Base-by-base conservation (phyloP, 805 yeast genomes). In the Nakazawaea peltata region DNA sequence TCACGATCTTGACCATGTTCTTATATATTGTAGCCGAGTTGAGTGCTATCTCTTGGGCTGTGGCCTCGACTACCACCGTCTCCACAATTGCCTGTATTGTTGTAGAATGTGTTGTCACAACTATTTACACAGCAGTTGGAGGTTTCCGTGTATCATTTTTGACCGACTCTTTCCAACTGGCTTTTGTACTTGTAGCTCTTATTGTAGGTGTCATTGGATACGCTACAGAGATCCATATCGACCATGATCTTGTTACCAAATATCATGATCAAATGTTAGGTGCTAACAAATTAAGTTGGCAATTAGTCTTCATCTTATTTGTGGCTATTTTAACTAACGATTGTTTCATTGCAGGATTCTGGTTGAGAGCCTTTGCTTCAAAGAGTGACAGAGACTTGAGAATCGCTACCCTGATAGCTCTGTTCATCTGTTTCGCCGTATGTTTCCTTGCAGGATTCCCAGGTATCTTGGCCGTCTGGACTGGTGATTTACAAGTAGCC, bases 351-450 rank as follows among this genome's bases (percentile, higher is more conserved):
- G 73, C 94, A 22, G 95, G 95, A 0, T 87, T 88, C 55, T 88
- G 97, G 97, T 62, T 88, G 41, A 69, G 97, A 50, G 84, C 97
- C 1, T 88, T 88, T 63, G 95, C 97, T 5, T 79, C 95, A 5
- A 74, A 74, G 44, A 63, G 85, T 7, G 75, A 87, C 57, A 72
- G 65, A 44, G 95, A 87, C 50, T 67, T 88, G 47, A 55, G 71
- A 55, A 71, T 84, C 44, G 94, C 92, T 18, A 74, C 87, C 36
- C 65, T 78, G 3, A 61, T 88, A 41, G 95, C 96, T 0, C 70
- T 88, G 0, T 54, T 82, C 39, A 69, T 81, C 16, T 63, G 77
- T 29, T 72, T 81, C 38, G 62, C 67, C 11, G 66, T 86, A 39
- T 74, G 80, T 41, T 72, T 82, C 1, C 65, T 86, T 32, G 76